Base-by-base conservation (phyloP, 257 asterid genomes). In the Solanum verrucosum region DNA sequence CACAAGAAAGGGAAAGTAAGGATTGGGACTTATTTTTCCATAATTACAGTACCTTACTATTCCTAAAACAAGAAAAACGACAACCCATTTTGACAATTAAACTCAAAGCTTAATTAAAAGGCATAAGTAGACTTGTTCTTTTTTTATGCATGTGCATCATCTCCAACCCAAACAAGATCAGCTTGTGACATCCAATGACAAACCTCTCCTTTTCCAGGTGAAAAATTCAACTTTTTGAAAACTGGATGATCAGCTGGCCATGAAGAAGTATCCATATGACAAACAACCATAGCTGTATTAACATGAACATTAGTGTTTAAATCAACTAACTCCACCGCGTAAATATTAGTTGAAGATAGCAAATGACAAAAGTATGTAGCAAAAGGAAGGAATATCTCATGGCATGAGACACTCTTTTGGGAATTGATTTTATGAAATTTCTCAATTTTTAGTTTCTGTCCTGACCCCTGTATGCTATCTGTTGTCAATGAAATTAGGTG, bases 331-430 rank as follows among this genome's bases (percentile, higher is more conserved):
- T 72, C 81, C 81, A 34, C 46, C 23, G 14, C 14, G 37, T 72
- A 72, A 16, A 72, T 33, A 18, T 34, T 18, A 72, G 81, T 72
- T 34, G 81, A 70, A 5, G 92, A 44, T 5, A 93, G 73, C 68
- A 90, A 72, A 42, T 93, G 95, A 46, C 94, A 93, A 6, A 88
- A 89, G 49, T 91, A 93, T 0, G 93, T 87, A 1, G 94, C 90
- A 38, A 92, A 92, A 1, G 94, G 94, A 46, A 92, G 87, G 85
- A 87, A 90, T 8, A 88, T 86, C 60, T 91, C 94, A 73, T 93
- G 95, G 40, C 95, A 91, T 11, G 94, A 88, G 20, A 91, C 93
- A 2, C 89, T 78, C 52, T 74, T 90, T 23, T 86, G 52, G 3
- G 84, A 35, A n/a, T 37, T 23, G 5, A 81, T 85, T 35, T 87